Percentiles rank a stretch among this genome's conserved stretches.
Conservation (phyloP, 2,329 filamentous ascomycete species). For the Coleophoma eucalyptorum region DNA sequence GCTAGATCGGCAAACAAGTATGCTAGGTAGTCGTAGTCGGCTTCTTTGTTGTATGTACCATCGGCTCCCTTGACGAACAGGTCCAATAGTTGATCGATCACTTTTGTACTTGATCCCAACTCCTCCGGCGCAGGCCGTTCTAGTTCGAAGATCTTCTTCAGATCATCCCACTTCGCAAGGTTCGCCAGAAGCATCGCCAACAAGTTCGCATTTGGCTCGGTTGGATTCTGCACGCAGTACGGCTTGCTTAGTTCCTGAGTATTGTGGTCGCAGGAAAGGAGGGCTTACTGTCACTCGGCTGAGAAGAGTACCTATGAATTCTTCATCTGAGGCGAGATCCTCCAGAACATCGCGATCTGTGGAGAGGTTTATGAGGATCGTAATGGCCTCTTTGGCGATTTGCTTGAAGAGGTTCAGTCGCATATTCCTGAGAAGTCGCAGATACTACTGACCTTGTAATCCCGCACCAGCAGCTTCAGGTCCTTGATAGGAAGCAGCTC, state of each 20-base stretch:
- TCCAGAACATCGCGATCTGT: conserved; percentile 74
- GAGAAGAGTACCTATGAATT: conserved; percentile 73
- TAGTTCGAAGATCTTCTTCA: conserved; percentile 65
- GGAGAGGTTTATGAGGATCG: conserved; percentile 83
- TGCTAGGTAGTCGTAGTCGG: conserved; percentile 87
- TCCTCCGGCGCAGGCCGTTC: conserved; percentile 65
- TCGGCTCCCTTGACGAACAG: conserved; percentile 92
- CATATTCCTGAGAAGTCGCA: neutral
- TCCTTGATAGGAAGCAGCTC: conserved; percentile 78
- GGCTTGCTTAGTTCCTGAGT: neutral
- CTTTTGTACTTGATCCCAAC: conserved; percentile 68
- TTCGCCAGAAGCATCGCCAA: conserved; percentile 93
- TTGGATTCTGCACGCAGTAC: conserved; percentile 48
- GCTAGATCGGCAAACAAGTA: conserved; percentile 93
- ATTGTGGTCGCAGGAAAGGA: conserved; percentile 27
- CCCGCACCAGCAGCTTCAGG: conserved; percentile 80
- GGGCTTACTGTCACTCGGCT: conserved; percentile 69
- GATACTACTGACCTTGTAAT: conserved; percentile 64
- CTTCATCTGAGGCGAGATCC: conserved; percentile 70
- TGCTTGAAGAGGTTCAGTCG: conserved; percentile 44
- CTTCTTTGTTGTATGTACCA: conserved; percentile 76
- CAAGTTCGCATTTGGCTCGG: conserved; percentile 79
- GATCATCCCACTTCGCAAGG: conserved; percentile 72
- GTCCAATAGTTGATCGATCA: conserved; percentile 89
- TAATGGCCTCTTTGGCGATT: conserved; percentile 90